Conservation (phyloP, 495 filamentous ascomycete genomes). For the Hypomontagnella monticulosa region DNA sequence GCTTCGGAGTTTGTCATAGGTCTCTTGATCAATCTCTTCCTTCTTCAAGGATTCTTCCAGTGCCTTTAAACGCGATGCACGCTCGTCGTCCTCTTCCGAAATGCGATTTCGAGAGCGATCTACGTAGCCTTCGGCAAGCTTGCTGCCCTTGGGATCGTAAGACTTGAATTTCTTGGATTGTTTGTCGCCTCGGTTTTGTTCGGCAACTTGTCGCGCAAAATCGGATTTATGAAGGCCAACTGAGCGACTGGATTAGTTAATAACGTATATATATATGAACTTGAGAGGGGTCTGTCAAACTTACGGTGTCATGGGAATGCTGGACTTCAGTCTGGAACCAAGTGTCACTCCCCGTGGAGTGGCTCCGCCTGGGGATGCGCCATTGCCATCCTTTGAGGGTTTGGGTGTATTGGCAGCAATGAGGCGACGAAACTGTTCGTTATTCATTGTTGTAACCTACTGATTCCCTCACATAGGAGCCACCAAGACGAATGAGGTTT, state of each 20-base stretch:
- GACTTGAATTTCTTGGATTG: constrained; percentile 76
- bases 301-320: constrained; percentile 89
- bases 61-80: constrained; percentile 72
- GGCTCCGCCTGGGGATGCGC: constrained; percentile 45
- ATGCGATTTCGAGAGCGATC: constrained; percentile 75
- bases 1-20: constrained; percentile 74
- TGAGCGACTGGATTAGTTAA: constrained; percentile 68
- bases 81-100: constrained; percentile 69
- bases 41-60: constrained; percentile 85
- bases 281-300: constrained; percentile 25
- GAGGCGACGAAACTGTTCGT: constrained; percentile 94
- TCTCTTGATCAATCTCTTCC: constrained; percentile 78
- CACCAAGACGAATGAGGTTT: too few species aligned
- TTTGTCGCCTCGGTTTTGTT: constrained; percentile 67
- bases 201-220: constrained; percentile 86
- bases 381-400: constrained; percentile 49
- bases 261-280: constrained; percentile 8
- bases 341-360: constrained; percentile 54
- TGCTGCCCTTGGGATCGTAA: constrained; percentile 84
- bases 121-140: constrained; percentile 79
- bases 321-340: constrained; percentile 74
- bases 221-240: constrained; percentile 67
- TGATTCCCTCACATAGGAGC: neutral
- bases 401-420: constrained; percentile 63
- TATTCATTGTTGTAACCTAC: constrained; percentile 74